These are phyloP conservation scores for Calonectria multiphialidica DNA, from an alignment of 2,329 filamentous ascomycete genomes.

Conservation along the genomic window DNA sequence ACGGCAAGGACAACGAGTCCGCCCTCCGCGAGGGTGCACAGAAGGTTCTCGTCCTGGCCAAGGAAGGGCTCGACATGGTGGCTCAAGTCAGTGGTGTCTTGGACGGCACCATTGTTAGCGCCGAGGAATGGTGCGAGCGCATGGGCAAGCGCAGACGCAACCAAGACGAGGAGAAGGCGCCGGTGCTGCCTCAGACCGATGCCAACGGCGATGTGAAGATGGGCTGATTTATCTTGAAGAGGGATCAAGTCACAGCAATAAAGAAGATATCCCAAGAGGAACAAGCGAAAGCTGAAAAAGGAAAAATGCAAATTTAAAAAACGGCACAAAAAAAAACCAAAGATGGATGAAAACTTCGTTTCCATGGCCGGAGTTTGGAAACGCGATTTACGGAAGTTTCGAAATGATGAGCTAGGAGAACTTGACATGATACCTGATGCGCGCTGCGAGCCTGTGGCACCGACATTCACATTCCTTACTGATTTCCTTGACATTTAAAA, in stretches of 20 bases:
- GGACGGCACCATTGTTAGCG: slow-evolving; percentile 89
- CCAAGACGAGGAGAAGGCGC: slow-evolving; percentile 43
- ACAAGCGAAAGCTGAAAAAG: neutral
- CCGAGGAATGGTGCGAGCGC: slow-evolving; percentile 90
- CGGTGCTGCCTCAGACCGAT: slow-evolving; percentile 41
- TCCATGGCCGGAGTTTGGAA: slow-evolving; percentile 11
- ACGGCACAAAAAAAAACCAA: neutral
- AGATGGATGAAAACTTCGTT: neutral
- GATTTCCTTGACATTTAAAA: slow-evolving; percentile 17
- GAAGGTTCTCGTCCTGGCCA: slow-evolving; percentile 85
- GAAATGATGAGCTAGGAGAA: slow-evolving; percentile 8
- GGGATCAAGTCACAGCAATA: neutral
- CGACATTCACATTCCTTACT: slow-evolving; percentile 22
- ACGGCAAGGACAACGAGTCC: slow-evolving; percentile 51
- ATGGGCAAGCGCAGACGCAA: slow-evolving; percentile 63
- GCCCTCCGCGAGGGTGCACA: slow-evolving; percentile 71
- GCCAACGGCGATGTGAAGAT: slow-evolving; percentile 46
- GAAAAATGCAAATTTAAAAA: neutral
- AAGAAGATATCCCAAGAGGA: neutral
- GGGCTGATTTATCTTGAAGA: slow-evolving; percentile 29
- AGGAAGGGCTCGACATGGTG: slow-evolving; percentile 95
- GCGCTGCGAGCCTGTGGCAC: slow-evolving; percentile 13
- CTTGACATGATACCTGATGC: slow-evolving; percentile 27
- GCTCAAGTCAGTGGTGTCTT: slow-evolving; percentile 89
- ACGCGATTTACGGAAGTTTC: neutral